phyloP scores from a whole-genome alignment of 495 filamentous ascomycete genomes.

The Penicillium odoratum region DNA sequence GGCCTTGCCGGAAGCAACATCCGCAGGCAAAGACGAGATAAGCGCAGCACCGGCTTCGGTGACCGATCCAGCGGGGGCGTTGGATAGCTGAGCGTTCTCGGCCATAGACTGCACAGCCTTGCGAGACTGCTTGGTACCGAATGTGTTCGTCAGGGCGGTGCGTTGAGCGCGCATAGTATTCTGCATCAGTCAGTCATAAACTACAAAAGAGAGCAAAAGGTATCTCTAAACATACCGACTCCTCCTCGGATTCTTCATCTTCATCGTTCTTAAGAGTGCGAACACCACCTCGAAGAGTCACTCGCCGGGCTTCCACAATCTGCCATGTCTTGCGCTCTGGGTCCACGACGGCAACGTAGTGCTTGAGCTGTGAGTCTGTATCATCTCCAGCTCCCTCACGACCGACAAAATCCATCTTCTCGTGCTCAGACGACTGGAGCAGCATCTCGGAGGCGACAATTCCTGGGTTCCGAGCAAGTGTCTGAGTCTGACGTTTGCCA shows the following conservation, averaged over 20 bases:
- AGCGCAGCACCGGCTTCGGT: conserved; percentile 60
- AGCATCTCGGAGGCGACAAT: conserved; percentile 63
- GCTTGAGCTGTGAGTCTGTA: conserved; percentile 66
- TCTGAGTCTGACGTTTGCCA: conserved; percentile 31
- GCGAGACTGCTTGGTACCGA: conserved; percentile 92
- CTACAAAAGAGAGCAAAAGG: neutral
- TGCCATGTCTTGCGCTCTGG: conserved; percentile 69
- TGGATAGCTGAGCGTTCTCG: conserved; percentile 71
- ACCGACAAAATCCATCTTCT: conserved; percentile 77
- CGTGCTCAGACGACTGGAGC: conserved; percentile 74
- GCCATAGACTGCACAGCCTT: conserved; percentile 76
- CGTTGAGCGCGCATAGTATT: conserved; percentile 59
- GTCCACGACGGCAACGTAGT: conserved; percentile 88
- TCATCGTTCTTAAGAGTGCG: conserved; percentile 50
- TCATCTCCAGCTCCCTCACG: conserved; percentile 65
- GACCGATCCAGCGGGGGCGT: conserved; percentile 47
- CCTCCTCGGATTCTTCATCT: conserved; percentile 41
- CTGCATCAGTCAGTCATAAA: conserved; percentile 11
- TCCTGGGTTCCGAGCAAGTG: conserved; percentile 42
- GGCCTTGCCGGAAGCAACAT: conserved; percentile 57
- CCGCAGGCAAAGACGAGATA: conserved; percentile 57
- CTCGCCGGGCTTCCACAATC: conserved; percentile 71
- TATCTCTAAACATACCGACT: conserved; percentile 28
- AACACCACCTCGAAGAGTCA: conserved; percentile 67
- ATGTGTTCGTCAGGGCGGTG: conserved; percentile 77